Percentiles rank a stretch among this genome's conserved stretches.
phyloP scores from a whole-genome alignment of 768 basidiomycete species.

The Dacryopinax spathularia region DNA sequence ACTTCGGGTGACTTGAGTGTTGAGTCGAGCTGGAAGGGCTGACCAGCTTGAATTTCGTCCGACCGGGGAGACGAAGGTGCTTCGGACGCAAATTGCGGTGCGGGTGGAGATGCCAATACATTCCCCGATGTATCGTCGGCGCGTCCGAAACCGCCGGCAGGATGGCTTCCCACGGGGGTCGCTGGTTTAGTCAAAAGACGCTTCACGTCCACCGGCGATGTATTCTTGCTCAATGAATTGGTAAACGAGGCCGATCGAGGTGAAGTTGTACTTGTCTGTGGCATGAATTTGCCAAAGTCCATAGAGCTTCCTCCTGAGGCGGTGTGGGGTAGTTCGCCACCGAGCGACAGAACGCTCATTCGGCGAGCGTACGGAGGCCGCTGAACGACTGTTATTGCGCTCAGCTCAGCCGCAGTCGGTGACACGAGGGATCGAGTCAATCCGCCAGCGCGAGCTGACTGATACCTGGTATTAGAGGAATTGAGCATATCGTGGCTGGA shows the following conservation, averaged over 20 bases:
- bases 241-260: not conserved
- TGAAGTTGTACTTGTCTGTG: not conserved
- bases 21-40: not conserved
- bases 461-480: not conserved
- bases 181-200: not conserved
- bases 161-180: not conserved
- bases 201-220: not conserved
- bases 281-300: constrained; percentile 3
- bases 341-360: not conserved
- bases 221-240: not conserved
- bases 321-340: not conserved
- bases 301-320: not conserved
- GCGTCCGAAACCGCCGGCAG: not conserved
- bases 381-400: not conserved
- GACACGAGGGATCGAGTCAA: not conserved
- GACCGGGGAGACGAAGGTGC: not conserved
- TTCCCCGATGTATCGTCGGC: not conserved
- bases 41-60: not conserved
- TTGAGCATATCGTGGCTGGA: not conserved
- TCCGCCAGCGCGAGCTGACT: not conserved
- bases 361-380: not conserved
- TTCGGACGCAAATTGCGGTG: not conserved
- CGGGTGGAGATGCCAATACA: not conserved
- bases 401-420: not conserved
- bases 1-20: not conserved